Percentiles rank a stretch among this genome's conserved stretches.
These are phyloP conservation scores for Aspergillus sojae DNA, from an alignment of 2,329 filamentous ascomycete species.

Conservation along the genomic window DNA sequence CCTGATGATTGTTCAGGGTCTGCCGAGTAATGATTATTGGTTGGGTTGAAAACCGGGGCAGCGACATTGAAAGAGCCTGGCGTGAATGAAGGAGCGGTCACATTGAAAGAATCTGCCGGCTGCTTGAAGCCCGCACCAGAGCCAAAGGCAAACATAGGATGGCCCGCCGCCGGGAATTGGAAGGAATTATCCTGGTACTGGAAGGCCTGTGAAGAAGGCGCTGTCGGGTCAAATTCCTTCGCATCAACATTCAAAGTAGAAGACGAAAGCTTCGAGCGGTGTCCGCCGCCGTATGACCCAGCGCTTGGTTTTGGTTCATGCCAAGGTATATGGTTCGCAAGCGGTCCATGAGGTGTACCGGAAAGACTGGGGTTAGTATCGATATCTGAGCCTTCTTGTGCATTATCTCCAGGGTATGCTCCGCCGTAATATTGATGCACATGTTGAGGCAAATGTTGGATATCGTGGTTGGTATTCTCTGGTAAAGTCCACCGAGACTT, in stretches of 20 bases:
- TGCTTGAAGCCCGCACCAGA: slow-evolving; percentile 32
- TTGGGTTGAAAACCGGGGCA: slow-evolving; percentile 75
- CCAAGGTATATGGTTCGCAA: slow-evolving; percentile 35
- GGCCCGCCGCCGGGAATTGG: slow-evolving; percentile 38
- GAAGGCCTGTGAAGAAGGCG: slow-evolving; percentile 49
- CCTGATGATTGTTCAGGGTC: slow-evolving; percentile 23
- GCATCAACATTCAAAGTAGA: slow-evolving; percentile 88
- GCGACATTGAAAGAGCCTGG: slow-evolving; percentile 73
- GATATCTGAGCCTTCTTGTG: slow-evolving; percentile 64
- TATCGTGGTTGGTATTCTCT: slow-evolving; percentile 30
- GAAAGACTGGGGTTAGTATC: slow-evolving; percentile 75
- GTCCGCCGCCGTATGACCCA: slow-evolving; percentile 50
- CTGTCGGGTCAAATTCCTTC: slow-evolving; percentile 74
- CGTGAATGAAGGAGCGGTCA: slow-evolving; percentile 70
- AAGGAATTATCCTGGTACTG: slow-evolving; percentile 48
- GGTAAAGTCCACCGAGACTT: slow-evolving; percentile 42
- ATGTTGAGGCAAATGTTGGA: slow-evolving; percentile 30
- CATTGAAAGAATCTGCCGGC: slow-evolving; percentile 63
- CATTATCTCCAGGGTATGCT: slow-evolving; percentile 32
- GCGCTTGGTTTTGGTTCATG: slow-evolving; percentile 37
- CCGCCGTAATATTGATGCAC: slow-evolving; percentile 40
- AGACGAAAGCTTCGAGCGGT: slow-evolving; percentile 68
- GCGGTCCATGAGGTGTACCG: slow-evolving; percentile 58
- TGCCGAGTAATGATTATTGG: slow-evolving; percentile 33
- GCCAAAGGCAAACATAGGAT: slow-evolving; percentile 34